Conservation (phyloP, 805 yeast species). For the Monosporozyma unispora region DNA sequence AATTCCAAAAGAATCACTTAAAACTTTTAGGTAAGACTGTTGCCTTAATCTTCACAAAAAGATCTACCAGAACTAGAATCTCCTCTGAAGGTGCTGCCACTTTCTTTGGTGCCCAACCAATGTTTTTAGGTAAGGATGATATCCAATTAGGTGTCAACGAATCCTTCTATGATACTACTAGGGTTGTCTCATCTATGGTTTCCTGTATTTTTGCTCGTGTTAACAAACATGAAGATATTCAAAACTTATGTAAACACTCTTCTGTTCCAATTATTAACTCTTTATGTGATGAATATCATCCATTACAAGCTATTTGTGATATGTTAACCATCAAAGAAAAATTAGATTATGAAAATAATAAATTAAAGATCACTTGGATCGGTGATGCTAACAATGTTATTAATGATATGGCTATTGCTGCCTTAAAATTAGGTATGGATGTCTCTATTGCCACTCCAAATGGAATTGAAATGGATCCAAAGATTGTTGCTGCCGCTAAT, state of each 20-base stretch:
- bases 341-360: constrained; percentile 22
- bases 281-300: constrained; percentile 87
- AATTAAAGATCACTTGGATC: constrained; percentile 81
- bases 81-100: constrained; percentile 91
- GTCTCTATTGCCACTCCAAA: constrained; percentile 16
- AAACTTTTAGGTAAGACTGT: constrained; percentile 73
- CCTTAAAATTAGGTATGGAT: constrained; percentile 73
- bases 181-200: constrained; percentile 89
- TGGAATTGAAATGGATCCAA: constrained; percentile 38
- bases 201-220: constrained; percentile 98
- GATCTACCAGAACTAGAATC: constrained; percentile 92
- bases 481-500: constrained; percentile 46
- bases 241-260: constrained; percentile 67
- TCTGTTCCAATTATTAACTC: constrained; percentile 89
- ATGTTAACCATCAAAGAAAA: constrained; percentile 76
- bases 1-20: constrained; percentile 31
- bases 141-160: constrained; percentile 96
- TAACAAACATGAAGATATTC: constrained; percentile 72
- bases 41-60: constrained; percentile 76
- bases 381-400: constrained; percentile 96
- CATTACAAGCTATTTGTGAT: constrained; percentile 92
- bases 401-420: constrained; percentile 85
- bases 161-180: constrained; percentile 77
- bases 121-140: constrained; percentile 94
- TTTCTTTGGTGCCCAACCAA: constrained; percentile 90